Base-by-base conservation (phyloP, 257 asterid species). In the Nicotiana tabacum region DNA sequence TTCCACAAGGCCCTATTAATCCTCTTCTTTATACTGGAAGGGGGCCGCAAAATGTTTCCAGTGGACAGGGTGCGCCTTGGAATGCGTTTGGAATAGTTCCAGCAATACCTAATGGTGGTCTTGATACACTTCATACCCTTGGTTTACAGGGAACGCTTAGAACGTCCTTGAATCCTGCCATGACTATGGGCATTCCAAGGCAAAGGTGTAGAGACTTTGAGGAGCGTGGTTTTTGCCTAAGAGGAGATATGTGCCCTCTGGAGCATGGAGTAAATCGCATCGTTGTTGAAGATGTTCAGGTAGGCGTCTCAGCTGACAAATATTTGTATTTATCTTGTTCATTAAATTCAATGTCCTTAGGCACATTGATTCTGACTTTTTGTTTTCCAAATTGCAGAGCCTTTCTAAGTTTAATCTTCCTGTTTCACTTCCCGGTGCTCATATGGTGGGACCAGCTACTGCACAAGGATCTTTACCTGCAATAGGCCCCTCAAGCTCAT, bases 201-300 rank as follows among this genome's bases (percentile, higher is more conserved):
- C 98, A 90, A 87, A 84, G 94, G 81, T 96, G 99, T 84, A 91
- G 98, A 89, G 99, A 96, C 89, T 96, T 96, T 82, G 99, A 96
- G 89, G 99, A 96, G 85, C 98, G 97, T 82, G 99, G 99, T 60
- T 96, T 95, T 93, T 96, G 99, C 89, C 87, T 96, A 86, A 93
- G 99, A 89, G 99, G 99, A 60, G 98, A 94, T 85, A 96, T 96
- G 95, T 96, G 99, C 85, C 98, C 98, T 0, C 91, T 96, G 99
- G 98, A 96, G 88, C 99, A 96, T 86, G 99, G 99, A 58, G 89
- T 96, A 69, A 93, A 96, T 85, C 99, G 97, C 69, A 96, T 96
- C 84, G 97, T 96, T 88, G 87, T 96, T 85, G 99, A 96, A 84
- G 99, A 96, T 89, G 99, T 96, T 84, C 99, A 96, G 99, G 99